Percentiles rank a stretch among this genome's conserved stretches.
Conservation (phyloP, 2,329 filamentous ascomycete genomes). For the Pezicula neosporulosa region DNA sequence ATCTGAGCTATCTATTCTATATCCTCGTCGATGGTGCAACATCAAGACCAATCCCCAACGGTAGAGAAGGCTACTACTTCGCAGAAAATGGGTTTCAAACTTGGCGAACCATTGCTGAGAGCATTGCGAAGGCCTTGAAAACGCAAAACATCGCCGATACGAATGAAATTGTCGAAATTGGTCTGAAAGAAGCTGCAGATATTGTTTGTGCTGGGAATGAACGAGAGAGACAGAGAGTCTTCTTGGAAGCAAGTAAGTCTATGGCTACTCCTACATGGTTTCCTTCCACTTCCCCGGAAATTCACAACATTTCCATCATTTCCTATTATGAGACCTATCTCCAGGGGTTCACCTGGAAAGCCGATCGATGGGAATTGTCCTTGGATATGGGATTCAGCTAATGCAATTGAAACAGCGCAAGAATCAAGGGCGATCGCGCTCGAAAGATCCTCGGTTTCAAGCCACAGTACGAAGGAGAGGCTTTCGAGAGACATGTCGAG, state of each 20-base stretch:
- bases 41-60: slow-evolving; percentile 26
- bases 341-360: background rate
- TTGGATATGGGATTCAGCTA: background rate
- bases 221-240: slow-evolving; percentile 29
- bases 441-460: slow-evolving; percentile 14
- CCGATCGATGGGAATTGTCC: background rate
- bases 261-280: background rate
- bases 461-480: slow-evolving; percentile 11
- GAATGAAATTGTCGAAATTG: slow-evolving; percentile 21
- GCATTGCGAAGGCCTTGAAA: slow-evolving; percentile 30
- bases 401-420: slow-evolving; percentile 9
- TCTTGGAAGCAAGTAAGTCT: slow-evolving; percentile 27
- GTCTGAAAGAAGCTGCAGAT: slow-evolving; percentile 27
- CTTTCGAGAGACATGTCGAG: slow-evolving; percentile 19
- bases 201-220: slow-evolving; percentile 16
- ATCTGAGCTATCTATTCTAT: slow-evolving; percentile 39
- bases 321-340: background rate
- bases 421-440: slow-evolving; percentile 15
- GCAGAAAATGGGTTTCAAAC: slow-evolving; percentile 34
- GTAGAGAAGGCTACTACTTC: slow-evolving; percentile 40
- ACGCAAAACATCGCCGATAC: slow-evolving; percentile 28
- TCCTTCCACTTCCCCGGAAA: background rate
- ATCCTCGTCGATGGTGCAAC: slow-evolving; percentile 30
- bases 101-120: slow-evolving; percentile 35
- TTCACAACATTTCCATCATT: background rate